Evolutionary conservation across 805 yeast genomes (phyloP), one percentile per base, ranked within the genome.

Genomic region (Metschnikowia noctiluminum): DNA sequence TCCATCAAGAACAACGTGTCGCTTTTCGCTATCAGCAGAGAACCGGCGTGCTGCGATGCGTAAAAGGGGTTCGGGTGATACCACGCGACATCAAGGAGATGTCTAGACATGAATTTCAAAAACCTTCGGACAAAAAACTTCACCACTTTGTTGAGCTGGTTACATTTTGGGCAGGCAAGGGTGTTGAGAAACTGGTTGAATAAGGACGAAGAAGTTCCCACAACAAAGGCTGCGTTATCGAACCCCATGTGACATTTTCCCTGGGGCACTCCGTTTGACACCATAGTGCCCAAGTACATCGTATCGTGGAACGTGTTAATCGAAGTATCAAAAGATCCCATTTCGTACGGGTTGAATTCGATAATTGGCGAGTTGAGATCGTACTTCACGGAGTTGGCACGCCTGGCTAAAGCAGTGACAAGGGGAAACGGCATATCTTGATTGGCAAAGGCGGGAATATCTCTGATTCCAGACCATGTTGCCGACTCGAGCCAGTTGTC

Each of bases 401-500:
- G 56, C 38, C 76, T 59, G 9, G 72, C 77, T 38, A 69, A 50
- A 1, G 74, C 67, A 6, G 65, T 58, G 10, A 71, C 54, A 9
- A 72, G 50, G 6, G 77, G 77, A 51, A 70, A 72, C 13, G 77
- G 77, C 69, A 69, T 69, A 10, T 70, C 68, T 45, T 69, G 69
- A 46, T 66, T 63, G 31, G 56, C 48, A 49, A 72, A 72, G 4
- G 58, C 47, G 2, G 47, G 38, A 37, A 56, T 42, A 42, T 62
- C 57, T 39, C 70, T 56, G 32, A 71, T 59, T 47, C 68, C 73
- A 3, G 71, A 64, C 66, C 69, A 70, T 9, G 68, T 55, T 11
- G 64, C 55, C 10, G 64, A 53, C 7, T 61, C 59, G 28, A 56
- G 58, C 46, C 60, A 62, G 21, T 69, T 70, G 43, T 64, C 61